Evolutionary conservation across 768 basidiomycete genomes (phyloP), one percentile per base, ranked within the genome.

Genomic region (Phlebiopsis flavidoalba): DNA sequence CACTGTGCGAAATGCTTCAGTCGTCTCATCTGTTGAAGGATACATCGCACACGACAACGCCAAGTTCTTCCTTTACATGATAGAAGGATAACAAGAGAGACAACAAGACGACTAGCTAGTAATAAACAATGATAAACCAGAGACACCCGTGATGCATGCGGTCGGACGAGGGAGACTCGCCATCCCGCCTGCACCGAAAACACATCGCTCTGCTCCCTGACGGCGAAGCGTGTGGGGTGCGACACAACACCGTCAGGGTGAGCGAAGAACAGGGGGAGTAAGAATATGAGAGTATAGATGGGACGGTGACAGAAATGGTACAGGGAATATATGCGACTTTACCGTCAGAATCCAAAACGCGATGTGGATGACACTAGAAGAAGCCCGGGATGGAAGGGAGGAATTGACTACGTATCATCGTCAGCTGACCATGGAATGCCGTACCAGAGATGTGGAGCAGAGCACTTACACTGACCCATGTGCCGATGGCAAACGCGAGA

Each of bases 401-500:
- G 45, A 62, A 54, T 14, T 57, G 17, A 26, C 61, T 61, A 35
- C 17, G 40, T 10, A 45, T 59, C 49, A 53, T 58, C 21, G 24
- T 43, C 40, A 43, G 17, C 40, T 43, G 10, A 43, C 17, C 10
- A 10, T 22, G n/a, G n/a, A n/a, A n/a, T n/a, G n/a, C n/a, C 52
- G n/a, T n/a, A 37, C 6, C 15, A 21, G 47, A 19, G 35, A 60
- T 40, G 55, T 52, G 58, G 56, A 31, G 15, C 61, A 50, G n/a
- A 60, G 35, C 3, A 85, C 88, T 75, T 67, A 93, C 91, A 89
- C 81, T 63, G 91, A 53, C 89, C 83, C 71, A 90, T 76, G n/a
- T n/a, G 31, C 92, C 92, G 53, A 93, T 77, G 40, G 89, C 91
- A 73, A 96, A 95, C 19, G 89, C 88, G 40, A 89, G 80, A 19